Conservation (phyloP, 306 rosid species). For the Medicago ruthenica region DNA sequence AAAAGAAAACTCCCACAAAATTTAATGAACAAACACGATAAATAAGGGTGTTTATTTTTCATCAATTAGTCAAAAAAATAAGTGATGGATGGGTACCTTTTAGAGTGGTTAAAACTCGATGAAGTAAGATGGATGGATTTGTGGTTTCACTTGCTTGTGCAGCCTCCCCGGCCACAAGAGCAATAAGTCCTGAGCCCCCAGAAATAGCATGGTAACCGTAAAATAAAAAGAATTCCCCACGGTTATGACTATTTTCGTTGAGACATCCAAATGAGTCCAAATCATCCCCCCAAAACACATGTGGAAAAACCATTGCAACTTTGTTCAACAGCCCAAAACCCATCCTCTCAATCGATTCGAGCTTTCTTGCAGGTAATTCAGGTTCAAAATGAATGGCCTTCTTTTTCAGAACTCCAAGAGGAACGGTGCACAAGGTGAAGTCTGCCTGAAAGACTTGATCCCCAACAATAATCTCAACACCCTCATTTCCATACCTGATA, state of each 20-base stretch:
- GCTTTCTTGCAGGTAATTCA: conserved; percentile 76
- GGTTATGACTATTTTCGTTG: conserved; percentile 66
- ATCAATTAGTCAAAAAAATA: too few relatives aligned
- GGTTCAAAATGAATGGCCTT: conserved; percentile 70
- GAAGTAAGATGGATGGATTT: conserved; percentile 67
- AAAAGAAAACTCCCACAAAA: conserved; percentile 27
- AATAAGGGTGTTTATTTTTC: not conserved
- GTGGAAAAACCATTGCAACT: conserved; percentile 90
- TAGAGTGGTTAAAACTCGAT: conserved; percentile 72
- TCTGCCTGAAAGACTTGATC: conserved; percentile 87
- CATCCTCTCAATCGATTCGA: conserved; percentile 81
- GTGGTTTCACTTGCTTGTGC: conserved; percentile 82
- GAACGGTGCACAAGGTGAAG: conserved; percentile 84
- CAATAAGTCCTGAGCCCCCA: conserved; percentile 82
- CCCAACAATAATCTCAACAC: conserved; percentile 79
- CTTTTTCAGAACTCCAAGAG: conserved; percentile 89
- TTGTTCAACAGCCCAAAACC: conserved; percentile 95
- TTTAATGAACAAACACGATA: conserved; percentile 21
- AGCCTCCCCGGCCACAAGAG: conserved; percentile 97
- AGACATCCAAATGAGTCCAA: conserved; percentile 94
- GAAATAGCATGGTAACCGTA: conserved; percentile 93
- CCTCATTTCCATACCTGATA: conserved; percentile 68
- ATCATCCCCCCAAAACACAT: conserved; percentile 97
- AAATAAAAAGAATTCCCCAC: conserved; percentile 93
- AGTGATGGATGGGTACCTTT: conserved; percentile 60